Conservation (phyloP, 306 rosid species). For the Lablab purpureus region DNA sequence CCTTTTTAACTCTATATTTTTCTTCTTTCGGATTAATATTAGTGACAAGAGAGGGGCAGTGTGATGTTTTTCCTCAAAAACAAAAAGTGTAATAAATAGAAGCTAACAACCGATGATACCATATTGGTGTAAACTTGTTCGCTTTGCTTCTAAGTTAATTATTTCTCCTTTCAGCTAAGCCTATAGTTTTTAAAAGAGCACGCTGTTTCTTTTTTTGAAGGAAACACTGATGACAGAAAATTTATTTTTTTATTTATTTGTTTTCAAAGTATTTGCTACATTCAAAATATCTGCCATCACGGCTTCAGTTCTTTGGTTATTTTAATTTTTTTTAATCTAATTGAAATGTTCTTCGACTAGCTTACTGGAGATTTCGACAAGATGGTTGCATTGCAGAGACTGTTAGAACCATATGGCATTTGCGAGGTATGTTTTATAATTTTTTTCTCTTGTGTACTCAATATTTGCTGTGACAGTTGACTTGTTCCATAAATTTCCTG, state of each 20-base stretch:
- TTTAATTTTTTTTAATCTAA: slow-evolving; percentile 30
- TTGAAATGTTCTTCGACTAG: slow-evolving; percentile 50
- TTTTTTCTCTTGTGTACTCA: slow-evolving; percentile 25
- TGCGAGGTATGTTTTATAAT: slow-evolving; percentile 76
- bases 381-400: slow-evolving; percentile 91
- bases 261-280: slow-evolving; percentile 12
- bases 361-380: slow-evolving; percentile 87
- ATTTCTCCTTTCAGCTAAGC: slow-evolving; percentile 3
- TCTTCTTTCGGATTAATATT: slow-evolving; percentile 10
- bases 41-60: slow-evolving; percentile 6
- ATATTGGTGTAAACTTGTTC: slow-evolving; percentile 19
- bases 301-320: slow-evolving; percentile 16
- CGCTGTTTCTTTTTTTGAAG: neutral
- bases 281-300: slow-evolving; percentile 23
- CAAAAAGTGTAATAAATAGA: slow-evolving; percentile 1
- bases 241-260: slow-evolving; percentile 26
- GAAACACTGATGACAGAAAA: slow-evolving; percentile 23
- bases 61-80: slow-evolving; percentile 4
- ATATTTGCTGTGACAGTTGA: slow-evolving; percentile 19
- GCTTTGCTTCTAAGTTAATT: slow-evolving; percentile 12
- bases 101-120: slow-evolving; percentile 11
- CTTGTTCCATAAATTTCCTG: slow-evolving; percentile 1
- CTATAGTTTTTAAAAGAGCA: neutral
- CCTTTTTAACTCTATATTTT: neutral
- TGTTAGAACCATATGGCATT: slow-evolving; percentile 85